Evolutionary conservation across 2,329 filamentous ascomycete genomes (phyloP).

Genomic region (Chaetomium sp.): DNA sequence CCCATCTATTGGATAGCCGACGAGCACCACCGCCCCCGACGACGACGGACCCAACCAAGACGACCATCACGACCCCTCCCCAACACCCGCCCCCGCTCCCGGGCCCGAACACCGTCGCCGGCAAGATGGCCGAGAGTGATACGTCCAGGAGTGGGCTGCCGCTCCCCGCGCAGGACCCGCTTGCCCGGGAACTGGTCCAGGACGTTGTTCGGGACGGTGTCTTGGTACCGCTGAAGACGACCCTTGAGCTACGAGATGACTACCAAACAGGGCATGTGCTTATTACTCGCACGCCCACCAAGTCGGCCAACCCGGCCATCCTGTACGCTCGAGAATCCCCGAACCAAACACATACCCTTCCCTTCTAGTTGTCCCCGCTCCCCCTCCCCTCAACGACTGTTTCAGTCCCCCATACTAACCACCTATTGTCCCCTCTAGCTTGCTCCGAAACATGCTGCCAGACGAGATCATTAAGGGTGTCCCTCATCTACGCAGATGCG

Average conservation of each 20-base stretch:
- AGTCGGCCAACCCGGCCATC: constrained; percentile 64
- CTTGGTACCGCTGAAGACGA: constrained; percentile 58
- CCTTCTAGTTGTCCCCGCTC: too few species aligned
- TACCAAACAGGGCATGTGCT: constrained; percentile 57
- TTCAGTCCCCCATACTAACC: too few species aligned
- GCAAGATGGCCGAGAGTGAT: constrained; percentile 21
- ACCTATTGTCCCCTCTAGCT: constrained; percentile 35
- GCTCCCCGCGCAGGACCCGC: constrained; percentile 28
- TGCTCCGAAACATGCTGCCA: constrained; percentile 50
- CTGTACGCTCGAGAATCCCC: constrained; percentile 45
- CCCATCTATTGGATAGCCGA: too few species aligned
- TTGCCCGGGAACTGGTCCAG: constrained; percentile 29
- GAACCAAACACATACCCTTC: too few species aligned
- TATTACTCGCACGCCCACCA: constrained; percentile 65
- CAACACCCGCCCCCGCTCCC: background rate
- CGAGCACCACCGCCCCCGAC: too few species aligned
- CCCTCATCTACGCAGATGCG: constrained; percentile 69
- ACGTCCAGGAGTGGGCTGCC: constrained; percentile 17
- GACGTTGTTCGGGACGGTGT: constrained; percentile 39
- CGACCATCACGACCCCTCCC: background rate
- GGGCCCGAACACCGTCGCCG: background rate
- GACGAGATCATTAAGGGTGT: constrained; percentile 58
- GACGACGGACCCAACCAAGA: too few species aligned
- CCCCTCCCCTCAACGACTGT: too few species aligned
- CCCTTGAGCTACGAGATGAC: constrained; percentile 55